Base-by-base conservation (phyloP, 805 yeast genomes). In the Kregervanrija delftensis region DNA sequence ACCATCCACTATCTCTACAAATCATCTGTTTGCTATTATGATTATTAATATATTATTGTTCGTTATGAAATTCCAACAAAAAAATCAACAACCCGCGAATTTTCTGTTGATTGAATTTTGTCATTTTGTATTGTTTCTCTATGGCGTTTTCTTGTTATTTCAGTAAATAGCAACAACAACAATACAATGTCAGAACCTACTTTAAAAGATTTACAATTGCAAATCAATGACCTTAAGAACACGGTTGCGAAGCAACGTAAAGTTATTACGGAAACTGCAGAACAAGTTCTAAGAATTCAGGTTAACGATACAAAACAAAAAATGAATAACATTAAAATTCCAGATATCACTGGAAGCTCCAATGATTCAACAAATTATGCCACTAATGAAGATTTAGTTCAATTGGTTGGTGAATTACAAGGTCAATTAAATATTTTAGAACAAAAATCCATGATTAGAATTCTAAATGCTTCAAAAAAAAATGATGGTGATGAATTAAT, bases 381-480 rank as follows among this genome's bases (percentile, higher is more conserved):
- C 33, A 79, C 91, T 3, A 83, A 86, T 52, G 95, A 86, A 46
- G 98, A 91, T 58, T 66, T 90, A 11, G 85, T 85, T 3, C 91
- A 87, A 58, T 69, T 90, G 39, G 97, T 89, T 11, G 87, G 86
- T 10, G 98, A 90, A 62, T 67, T 90, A 45, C 97, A 90, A 64
- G 86, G 86, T 8, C 97, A 90, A 64, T 71, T 90, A 56, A 90
- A 86, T 43, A 68, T 74, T 17, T 60, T 85, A 32, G 98, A 90
- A 58, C 86, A 86, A 52, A 74, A 95, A 53, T 76, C 84, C 13
- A 74, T 86, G 37, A 73, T 85, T 51, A 73, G 98, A 61, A 67
- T 81, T 3, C 74, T 77, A 50, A 89, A 89, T 59, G 68, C 85
- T 1, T 71, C 72, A 22, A 68, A 79, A 45, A 53, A 57, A 0